Conservation (phyloP, 768 basidiomycete species). For the Serendipita sp. region DNA sequence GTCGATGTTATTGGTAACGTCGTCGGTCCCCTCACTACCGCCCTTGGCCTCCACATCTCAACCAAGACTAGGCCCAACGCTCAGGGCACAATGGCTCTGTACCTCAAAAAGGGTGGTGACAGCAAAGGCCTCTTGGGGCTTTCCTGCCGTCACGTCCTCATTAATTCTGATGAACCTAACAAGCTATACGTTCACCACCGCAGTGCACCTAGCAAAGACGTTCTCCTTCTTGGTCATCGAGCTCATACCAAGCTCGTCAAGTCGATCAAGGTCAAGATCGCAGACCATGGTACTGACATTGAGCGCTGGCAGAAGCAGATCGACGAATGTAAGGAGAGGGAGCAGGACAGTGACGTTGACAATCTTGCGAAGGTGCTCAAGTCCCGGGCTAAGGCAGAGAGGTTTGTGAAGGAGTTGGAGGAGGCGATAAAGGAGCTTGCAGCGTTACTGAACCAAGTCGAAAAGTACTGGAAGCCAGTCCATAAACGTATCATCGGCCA, state of each 20-base stretch:
- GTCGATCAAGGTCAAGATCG: not conserved
- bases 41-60: constrained; percentile 20
- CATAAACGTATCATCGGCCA: not conserved
- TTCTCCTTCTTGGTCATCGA: constrained; percentile 17
- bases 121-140: constrained; percentile 17
- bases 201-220: constrained; percentile 13
- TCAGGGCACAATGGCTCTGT: constrained; percentile 23
- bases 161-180: constrained; percentile 13
- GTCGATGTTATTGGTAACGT: constrained; percentile 8
- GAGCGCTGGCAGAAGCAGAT: too few relatives aligned
- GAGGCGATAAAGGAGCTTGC: constrained; percentile 18
- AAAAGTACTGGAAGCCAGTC: not conserved
- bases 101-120: constrained; percentile 16
- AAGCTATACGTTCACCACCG: constrained; percentile 15
- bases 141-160: constrained; percentile 17
- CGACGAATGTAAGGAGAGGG: constrained; percentile 9
- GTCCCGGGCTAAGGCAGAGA: too few relatives aligned
- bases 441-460: constrained; percentile 14
- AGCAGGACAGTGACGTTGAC: not conserved
- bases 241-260: constrained; percentile 13
- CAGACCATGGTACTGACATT: too few relatives aligned
- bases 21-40: constrained; percentile 10
- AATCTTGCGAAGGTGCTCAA: too few relatives aligned
- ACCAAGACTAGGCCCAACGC: constrained; percentile 15
- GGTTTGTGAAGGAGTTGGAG: constrained; percentile 13